These are phyloP conservation scores for Ophiocordyceps camponoti-saundersi DNA, from an alignment of 2,329 filamentous ascomycete species.

Conservation along the genomic window DNA sequence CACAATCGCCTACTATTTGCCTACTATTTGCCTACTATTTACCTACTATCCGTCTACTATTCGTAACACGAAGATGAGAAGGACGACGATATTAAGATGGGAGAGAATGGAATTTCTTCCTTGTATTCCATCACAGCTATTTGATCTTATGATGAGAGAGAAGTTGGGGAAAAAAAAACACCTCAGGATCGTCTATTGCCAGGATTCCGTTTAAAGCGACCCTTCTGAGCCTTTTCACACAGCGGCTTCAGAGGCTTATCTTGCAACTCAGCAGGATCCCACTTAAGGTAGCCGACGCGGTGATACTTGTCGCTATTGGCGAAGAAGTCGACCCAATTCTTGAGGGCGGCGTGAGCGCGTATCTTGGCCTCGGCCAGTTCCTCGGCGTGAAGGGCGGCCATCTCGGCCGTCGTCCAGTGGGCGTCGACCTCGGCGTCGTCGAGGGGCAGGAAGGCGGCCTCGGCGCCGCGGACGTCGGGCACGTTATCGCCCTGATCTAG, in stretches of 20 bases:
- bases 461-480: conserved; percentile 70
- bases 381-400: conserved; percentile 34
- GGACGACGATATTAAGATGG: too few species aligned
- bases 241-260: conserved; percentile 44
- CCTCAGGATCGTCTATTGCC: background rate
- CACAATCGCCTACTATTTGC: too few species aligned
- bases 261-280: conserved; percentile 42
- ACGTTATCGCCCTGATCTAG: conserved; percentile 66
- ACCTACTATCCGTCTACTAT: too few species aligned
- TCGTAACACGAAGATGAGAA: too few species aligned
- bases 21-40: too few species aligned
- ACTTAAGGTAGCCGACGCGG: conserved; percentile 57
- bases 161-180: too few species aligned
- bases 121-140: too few species aligned
- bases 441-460: conserved; percentile 62
- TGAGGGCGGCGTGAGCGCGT: conserved; percentile 49
- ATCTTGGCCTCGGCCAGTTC: conserved; percentile 49
- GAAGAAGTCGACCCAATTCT: conserved; percentile 78
- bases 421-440: conserved; percentile 46
- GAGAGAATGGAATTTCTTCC: too few species aligned
- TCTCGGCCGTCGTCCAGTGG: conserved; percentile 35
- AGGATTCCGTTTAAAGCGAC: conserved; percentile 30
- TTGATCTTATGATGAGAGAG: too few species aligned
- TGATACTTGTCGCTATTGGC: conserved; percentile 64
- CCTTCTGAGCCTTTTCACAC: conserved; percentile 53